Evolutionary conservation across 164 flowering plant genomes (phyloP), one percentile per base, ranked within the genome.

Genomic region (Aristolochia contorta): DNA sequence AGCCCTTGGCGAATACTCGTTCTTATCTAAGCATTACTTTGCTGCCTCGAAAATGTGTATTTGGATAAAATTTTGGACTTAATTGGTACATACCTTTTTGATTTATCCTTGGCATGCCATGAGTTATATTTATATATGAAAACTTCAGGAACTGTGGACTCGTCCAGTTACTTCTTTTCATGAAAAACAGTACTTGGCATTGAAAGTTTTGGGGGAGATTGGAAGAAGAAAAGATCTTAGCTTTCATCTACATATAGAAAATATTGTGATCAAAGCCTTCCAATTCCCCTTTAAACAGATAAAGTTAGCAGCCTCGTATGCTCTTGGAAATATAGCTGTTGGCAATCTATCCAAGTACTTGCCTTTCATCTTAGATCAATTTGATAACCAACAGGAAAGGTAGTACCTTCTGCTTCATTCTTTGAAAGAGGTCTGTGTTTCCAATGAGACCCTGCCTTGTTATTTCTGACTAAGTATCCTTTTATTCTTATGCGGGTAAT

Each of bases 301-400:
- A 64, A 94, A 94, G 65, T 89, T 97, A 65, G 97, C 99, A 56
- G 99, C 99, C 57, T 94, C 99, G 45, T 94, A 89, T 84, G 99
- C 99, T 27, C 84, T 94, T 69, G 99, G 99, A 50, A 94, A 94
- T 67, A 91, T 94, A 67, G 99, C 96, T 72, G 99, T 89, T 64
- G 99, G 97, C 33, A 94, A 94, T 76, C 79, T 94, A 23, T 79
- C 90, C 19, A 94, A 85, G 70, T 94, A 91, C 72, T 65, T 94
- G 41, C 96, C 97, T 30, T 94, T 89, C 75, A 91, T 94, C 56
- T 72, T 94, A 82, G 96, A 94, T 74, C 97, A 94, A 78, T 91
- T 94, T 74, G 97, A 94, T 73, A 89, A 87, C 75, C 99, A 94
- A 71, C 99, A 89, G 78, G 89, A 89, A 79, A 89, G 89, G 73